These are phyloP conservation scores for Coemansia sp. DNA, from an alignment of 192 early-diverging fungal genomes.

Conservation along the genomic window DNA sequence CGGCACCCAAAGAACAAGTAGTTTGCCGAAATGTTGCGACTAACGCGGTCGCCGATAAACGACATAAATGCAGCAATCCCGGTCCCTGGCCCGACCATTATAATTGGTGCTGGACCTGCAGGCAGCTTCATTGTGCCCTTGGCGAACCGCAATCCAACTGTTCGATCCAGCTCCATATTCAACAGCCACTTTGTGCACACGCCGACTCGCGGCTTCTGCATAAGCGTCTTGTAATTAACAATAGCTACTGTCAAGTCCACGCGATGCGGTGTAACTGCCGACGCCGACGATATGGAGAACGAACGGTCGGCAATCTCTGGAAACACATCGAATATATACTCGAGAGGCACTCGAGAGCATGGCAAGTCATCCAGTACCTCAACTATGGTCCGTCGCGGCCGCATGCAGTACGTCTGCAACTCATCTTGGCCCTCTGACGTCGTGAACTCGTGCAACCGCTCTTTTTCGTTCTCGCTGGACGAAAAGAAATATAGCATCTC, in stretches of 20 bases:
- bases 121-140: slow-evolving; percentile 71
- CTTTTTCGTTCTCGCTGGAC: slow-evolving; percentile 62
- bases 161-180: slow-evolving; percentile 17
- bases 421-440: slow-evolving; percentile 82
- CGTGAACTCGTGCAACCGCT: slow-evolving; percentile 80
- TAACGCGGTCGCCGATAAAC: slow-evolving; percentile 63
- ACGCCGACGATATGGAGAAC: slow-evolving; percentile 85
- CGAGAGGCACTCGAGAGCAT: slow-evolving; percentile 67
- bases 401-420: slow-evolving; percentile 82
- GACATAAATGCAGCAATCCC: slow-evolving; percentile 92
- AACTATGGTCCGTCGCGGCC: slow-evolving; percentile 72
- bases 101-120: slow-evolving; percentile 58
- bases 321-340: slow-evolving; percentile 84
- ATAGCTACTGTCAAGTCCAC: slow-evolving; percentile 84
- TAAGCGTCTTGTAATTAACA: slow-evolving; percentile 79
- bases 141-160: slow-evolving; percentile 55
- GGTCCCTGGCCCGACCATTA: slow-evolving; percentile 86
- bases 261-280: slow-evolving; percentile 2
- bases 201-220: slow-evolving; percentile 72
- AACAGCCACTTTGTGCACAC: slow-evolving; percentile 82
- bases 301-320: slow-evolving; percentile 74
- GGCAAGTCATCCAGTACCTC: slow-evolving; percentile 88
- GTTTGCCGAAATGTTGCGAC: slow-evolving; percentile 54
- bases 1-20: slow-evolving; percentile 87
- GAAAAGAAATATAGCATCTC: slow-evolving; percentile 83